Conservation (phyloP, 805 yeast genomes). For the Metschnikowia chrysomelidarum region DNA sequence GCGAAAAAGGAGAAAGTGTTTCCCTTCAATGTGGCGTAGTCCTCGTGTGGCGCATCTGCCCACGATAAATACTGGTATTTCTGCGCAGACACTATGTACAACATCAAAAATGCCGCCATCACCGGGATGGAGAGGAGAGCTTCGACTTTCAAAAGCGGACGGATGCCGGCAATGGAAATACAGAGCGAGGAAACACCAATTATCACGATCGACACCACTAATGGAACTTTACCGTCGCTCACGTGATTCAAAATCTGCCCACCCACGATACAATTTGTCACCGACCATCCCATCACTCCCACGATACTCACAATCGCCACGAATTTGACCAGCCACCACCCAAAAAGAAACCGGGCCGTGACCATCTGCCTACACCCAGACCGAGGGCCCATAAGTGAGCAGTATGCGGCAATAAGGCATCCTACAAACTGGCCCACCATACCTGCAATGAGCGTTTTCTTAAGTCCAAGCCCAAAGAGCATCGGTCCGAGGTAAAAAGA, state of each 20-base stretch:
- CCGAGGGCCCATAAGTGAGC: constrained; percentile 84
- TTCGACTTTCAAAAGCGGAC: constrained; percentile 66
- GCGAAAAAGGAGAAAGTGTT: constrained; percentile 71
- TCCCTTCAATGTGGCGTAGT: constrained; percentile 50
- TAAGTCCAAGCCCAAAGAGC: constrained; percentile 65
- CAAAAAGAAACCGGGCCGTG: constrained; percentile 73
- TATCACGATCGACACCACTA: constrained; percentile 72
- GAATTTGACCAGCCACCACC: constrained; percentile 80
- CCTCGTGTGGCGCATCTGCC: constrained; percentile 19
- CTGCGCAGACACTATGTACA: constrained; percentile 61
- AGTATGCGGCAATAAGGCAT: constrained; percentile 75
- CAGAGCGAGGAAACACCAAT: constrained; percentile 61
- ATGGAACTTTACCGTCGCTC: constrained; percentile 62
- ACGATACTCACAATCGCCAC: constrained; percentile 69
- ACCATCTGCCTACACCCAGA: constrained; percentile 92
- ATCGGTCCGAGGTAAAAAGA: constrained; percentile 76
- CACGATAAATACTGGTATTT: constrained; percentile 36
- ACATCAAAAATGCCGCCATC: constrained; percentile 58
- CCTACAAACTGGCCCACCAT: constrained; percentile 65
- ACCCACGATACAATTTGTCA: constrained; percentile 84
- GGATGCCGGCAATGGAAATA: constrained; percentile 77
- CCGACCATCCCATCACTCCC: constrained; percentile 91
- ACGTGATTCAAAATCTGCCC: constrained; percentile 76
- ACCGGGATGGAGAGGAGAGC: constrained; percentile 68
- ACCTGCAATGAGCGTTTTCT: constrained; percentile 61